Evolutionary conservation across 371 early-diverging fungal species (phyloP).

Genomic region (Apophysomyces elegans): DNA sequence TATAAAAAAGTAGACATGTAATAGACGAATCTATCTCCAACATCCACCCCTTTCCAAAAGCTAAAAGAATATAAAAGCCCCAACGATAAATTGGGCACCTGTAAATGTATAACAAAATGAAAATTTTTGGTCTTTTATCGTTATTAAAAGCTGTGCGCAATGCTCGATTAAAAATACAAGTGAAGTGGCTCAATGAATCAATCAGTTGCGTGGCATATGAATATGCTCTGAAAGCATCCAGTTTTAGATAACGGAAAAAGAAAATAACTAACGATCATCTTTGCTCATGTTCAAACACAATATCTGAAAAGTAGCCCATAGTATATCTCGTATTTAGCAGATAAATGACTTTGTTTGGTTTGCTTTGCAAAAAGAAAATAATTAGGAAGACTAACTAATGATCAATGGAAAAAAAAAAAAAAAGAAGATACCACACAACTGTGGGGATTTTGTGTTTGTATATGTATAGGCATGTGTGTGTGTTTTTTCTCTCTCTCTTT

Average conservation of each 20-base stretch:
- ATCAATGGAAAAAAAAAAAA: conserved; percentile 10
- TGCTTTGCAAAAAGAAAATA: conserved; percentile 5
- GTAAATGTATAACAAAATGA: conserved; percentile 3
- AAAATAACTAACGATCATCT: too few relatives aligned
- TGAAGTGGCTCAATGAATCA: too few relatives aligned
- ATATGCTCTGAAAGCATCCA: too few relatives aligned
- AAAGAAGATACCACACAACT: not conserved
- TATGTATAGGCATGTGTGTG: too few relatives aligned
- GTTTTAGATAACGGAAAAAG: too few relatives aligned
- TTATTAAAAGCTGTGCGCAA: too few relatives aligned
- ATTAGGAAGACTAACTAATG: not conserved
- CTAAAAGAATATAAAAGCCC: not conserved
- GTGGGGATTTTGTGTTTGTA: not conserved
- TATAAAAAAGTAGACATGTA: conserved; percentile 8
- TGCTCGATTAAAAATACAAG: too few relatives aligned
- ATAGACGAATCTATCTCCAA: conserved; percentile 4
- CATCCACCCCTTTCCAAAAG: conserved; percentile 9
- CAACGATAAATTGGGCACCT: not conserved
- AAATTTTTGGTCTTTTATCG: not conserved
- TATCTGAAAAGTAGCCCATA: too few relatives aligned
- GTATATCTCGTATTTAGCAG: too few relatives aligned
- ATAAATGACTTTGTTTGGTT: not conserved
- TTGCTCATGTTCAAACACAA: too few relatives aligned
- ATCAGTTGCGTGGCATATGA: too few relatives aligned
- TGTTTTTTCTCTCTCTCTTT: too few relatives aligned